These are phyloP conservation scores for Dipodascopsis tothii DNA, from an alignment of 805 yeast genomes.

Conservation along the genomic window DNA sequence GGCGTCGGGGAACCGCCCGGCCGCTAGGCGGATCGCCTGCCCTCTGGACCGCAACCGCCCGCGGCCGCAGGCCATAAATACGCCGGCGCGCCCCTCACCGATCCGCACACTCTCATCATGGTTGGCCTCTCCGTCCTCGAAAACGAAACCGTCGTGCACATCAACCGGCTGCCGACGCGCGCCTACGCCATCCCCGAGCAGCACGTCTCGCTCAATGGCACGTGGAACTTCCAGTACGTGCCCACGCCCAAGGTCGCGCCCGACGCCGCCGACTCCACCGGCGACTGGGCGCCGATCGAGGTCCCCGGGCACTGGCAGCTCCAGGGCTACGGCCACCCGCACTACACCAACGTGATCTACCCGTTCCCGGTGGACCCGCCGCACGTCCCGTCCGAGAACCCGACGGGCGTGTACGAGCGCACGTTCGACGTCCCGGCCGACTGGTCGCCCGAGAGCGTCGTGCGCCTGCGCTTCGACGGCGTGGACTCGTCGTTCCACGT, in stretches of 20 bases:
- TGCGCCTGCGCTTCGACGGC: constrained; percentile 34
- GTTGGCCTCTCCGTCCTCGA: constrained; percentile 6
- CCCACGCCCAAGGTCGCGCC: constrained; percentile 17
- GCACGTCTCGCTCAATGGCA: constrained; percentile 25
- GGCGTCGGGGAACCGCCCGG: too few species aligned
- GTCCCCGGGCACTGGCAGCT: constrained; percentile 38
- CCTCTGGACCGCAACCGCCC: too few species aligned
- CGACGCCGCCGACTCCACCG: neutral
- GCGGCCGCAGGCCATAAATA: too few species aligned
- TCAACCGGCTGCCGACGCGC: constrained; percentile 15
- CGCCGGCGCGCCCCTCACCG: too few species aligned
- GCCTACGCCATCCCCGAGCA: constrained; percentile 15
- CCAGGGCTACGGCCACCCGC: constrained; percentile 34
- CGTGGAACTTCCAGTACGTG: constrained; percentile 26
- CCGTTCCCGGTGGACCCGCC: constrained; percentile 35
- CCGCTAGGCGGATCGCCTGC: too few species aligned
- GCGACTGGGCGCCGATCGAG: constrained; percentile 18
- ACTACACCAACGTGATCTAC: constrained; percentile 32
- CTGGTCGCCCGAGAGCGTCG: constrained; percentile 19
- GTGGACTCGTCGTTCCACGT: constrained; percentile 34
- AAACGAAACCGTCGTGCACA: constrained; percentile 7
- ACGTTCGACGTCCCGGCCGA: constrained; percentile 24
- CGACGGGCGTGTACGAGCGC: constrained; percentile 33
- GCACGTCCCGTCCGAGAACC: constrained; percentile 31
- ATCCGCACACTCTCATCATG: too few species aligned